phyloP scores from a whole-genome alignment of 306 rosid genomes.

The Quercus aquifolioides region DNA sequence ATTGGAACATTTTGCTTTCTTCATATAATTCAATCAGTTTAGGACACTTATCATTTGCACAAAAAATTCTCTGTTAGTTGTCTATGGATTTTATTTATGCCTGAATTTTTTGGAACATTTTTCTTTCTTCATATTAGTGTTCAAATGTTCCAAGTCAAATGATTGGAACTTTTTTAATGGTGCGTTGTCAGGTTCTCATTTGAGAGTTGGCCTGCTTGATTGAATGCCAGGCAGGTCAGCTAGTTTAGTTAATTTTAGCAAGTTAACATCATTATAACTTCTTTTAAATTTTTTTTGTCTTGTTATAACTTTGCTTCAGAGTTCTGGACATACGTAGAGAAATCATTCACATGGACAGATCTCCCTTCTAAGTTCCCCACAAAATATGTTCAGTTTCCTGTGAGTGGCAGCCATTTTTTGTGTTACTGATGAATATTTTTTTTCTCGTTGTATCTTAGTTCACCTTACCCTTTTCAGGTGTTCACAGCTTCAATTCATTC shows the following conservation, averaged over 20 bases:
- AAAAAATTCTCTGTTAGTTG: no score
- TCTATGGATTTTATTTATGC: no score
- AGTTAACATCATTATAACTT: not conserved
- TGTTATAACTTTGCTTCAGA: constrained; percentile 52
- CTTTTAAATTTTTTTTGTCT: constrained; percentile 1
- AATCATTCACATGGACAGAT: constrained; percentile 96
- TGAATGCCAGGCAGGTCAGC: not conserved
- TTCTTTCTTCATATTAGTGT: no score
- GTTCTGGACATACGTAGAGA: constrained; percentile 87
- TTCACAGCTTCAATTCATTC: constrained; percentile 76
- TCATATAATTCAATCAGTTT: not conserved
- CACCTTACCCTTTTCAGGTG: constrained; percentile 47
- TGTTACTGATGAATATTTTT: constrained; percentile 6
- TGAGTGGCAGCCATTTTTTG: constrained; percentile 39
- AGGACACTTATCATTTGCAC: no score
- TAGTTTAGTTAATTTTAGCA: not conserved
- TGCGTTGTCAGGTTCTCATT: not conserved
- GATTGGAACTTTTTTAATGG: not conserved
- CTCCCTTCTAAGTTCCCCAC: constrained; percentile 95
- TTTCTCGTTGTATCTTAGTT: constrained; percentile 12
- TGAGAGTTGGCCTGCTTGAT: not conserved
- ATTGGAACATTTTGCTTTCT: not conserved
- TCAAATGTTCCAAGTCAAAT: not conserved
- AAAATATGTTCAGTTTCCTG: constrained; percentile 94
- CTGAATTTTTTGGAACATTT: no score